Evolutionary conservation across 78 protist genomes (phyloP), one percentile per base, ranked within the genome.

Genomic region (slime mould (Dictyostelium discoideum)): DNA sequence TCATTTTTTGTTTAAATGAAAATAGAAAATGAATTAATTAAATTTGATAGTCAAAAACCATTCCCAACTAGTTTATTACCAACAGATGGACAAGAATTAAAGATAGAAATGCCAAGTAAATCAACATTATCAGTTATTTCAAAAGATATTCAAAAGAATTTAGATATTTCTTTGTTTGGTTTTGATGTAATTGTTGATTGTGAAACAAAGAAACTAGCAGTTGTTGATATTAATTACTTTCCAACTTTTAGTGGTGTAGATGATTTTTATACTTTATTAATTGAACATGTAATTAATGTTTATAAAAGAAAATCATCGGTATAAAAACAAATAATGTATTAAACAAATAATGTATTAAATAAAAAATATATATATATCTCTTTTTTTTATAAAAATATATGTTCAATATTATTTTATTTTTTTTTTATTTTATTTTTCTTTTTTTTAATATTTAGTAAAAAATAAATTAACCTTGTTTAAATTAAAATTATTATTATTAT

Each of bases 41-140:
- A 22, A 14, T 93, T 93, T 50, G 96, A 93, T 65, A 87, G 93
- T 72, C 96, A 93, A 84, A 73, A 93, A 48, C 96, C 96, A 73
- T 86, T 93, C n/a, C 93, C 96, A 86, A 24, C 72, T 9, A 26
- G 60, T 13, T 65, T 82, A 83, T 84, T 84, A 44, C 84, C 84
- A 78, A 20, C 69, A 83, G 77, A 73, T 13, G 74, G 65, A 37
- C 63, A 74, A 32, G 84, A 79, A 50, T 29, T n/a, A 4, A 29
- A 42, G 39, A 77, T 83, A 10, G 85, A 92, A 65, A 29, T 77
- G n/a, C 96, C 96, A 85, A 72, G 40, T 40, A 54, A 29, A 40
- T 92, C 86, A 14, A 69, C 65, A 18, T 57, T 93, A n/a, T 7
- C 22, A 7, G 46, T 67, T 8, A 54, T 93, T 10, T 81, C 93